Evolutionary conservation across 805 yeast genomes (phyloP), one percentile per base, ranked within the genome.

Genomic region (Candida railenensis): DNA sequence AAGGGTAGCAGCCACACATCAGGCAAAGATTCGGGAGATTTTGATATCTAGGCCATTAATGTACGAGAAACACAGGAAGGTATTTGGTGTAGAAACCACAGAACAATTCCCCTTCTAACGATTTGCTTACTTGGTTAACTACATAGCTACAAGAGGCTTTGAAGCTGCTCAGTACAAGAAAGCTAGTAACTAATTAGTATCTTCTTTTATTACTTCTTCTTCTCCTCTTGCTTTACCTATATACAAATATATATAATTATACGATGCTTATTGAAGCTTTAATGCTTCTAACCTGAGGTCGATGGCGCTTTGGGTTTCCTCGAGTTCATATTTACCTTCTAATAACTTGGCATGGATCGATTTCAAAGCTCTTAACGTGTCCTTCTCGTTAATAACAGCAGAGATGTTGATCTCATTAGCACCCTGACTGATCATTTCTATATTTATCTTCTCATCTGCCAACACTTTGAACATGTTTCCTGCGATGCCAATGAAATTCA

Each of bases 371-470:
- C 87, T 87, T 25, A 89, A 69, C 12, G 95, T 83, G 60, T 94
- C 94, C 46, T 72, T 70, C 54, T 87, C 89, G 53, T 87, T 87
- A 51, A 94, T 89, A 44, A 94, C 99, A 53, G 97, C 95, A 30
- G 96, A 87, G 44, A 94, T 94, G 65, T 94, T 94, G 61, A 94
- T 94, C 69, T 94, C 99, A 61, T 92, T 92, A 16, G 98, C 97
- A 58, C 99, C 99, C 76, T 94, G 99, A 48, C 90, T 81, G 68
- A 94, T 94, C 99, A 94, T 94, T 68, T 94, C 99, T 56, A 94
- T 89, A 69, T 94, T 94, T 62, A 94, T 86, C 40, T 81, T 80
- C 58, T 92, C 95, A 60, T 88, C 91, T 5, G 98, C 97, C 55
- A 94, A 74, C 1, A 95, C 89, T 56, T 90, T 83, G 73, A 94